Conservation (phyloP, 371 early-diverging fungal genomes). For the Mucor lusitanicus region DNA sequence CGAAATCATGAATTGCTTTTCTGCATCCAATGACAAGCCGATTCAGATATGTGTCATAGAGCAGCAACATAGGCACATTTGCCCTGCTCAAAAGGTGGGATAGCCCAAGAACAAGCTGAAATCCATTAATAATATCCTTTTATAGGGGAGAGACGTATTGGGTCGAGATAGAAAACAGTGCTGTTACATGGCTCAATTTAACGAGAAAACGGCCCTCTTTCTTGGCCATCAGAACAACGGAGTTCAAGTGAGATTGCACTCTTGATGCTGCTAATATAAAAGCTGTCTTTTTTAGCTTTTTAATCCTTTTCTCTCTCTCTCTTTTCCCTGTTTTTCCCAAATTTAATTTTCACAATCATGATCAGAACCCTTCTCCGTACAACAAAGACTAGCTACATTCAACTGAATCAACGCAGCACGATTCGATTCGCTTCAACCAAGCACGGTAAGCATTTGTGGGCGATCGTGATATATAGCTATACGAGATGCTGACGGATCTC, state of each 20-base stretch:
- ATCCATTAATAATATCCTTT: neutral
- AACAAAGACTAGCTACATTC: constrained; percentile 2
- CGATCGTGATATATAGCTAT: neutral
- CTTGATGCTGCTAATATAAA: neutral
- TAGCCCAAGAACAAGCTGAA: neutral
- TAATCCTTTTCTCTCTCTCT: neutral
- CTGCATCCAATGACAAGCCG: neutral
- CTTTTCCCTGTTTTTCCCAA: neutral
- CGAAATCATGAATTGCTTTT: neutral
- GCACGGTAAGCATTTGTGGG: constrained; percentile 4
- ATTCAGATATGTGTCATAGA: neutral
- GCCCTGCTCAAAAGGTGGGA: neutral
- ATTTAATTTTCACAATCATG: neutral
- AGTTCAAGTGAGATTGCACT: neutral
- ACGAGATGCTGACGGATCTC: neutral
- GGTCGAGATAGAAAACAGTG: neutral
- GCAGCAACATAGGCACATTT: neutral
- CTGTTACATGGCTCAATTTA: too few relatives aligned
- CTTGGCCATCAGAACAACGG: neutral
- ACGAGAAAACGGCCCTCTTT: neutral
- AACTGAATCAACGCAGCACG: constrained; percentile 5
- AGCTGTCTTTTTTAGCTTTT: neutral
- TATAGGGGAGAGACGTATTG: neutral
- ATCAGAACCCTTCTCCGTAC: constrained; percentile 17
- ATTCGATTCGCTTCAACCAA: constrained; percentile 11